Base-by-base conservation (phyloP, 352 stramenopile species). In the Globisporangium nodosum region DNA sequence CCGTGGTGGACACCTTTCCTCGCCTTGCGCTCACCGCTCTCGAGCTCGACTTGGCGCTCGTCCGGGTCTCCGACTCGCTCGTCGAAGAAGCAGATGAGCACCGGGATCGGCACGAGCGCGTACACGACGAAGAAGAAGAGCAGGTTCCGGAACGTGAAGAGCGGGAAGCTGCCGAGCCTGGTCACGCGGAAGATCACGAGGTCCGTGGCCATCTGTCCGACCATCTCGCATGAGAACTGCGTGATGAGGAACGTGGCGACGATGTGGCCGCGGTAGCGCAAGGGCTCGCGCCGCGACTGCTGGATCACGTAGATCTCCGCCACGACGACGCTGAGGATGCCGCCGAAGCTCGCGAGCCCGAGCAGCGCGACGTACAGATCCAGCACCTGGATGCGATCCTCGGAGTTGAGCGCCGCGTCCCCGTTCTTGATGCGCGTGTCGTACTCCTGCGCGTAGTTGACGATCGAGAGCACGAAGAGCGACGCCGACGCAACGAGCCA, bases 391-490 rank as follows among this genome's bases (percentile, higher is more conserved):
- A 52, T 50, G 5, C 74, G 73, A 6, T 69, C 40, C 15, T 60
- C 21, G 4, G 59, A 20, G 63, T 56, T 18, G 12, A 43, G 37
- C 7, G 65, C 59, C 16, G 58, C 57, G n/a, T 68, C 60, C n/a
- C 27, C 57, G 42, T 50, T 35, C 30, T 58, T 58, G 11, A 68
- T 63, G 39, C 71, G 47, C 1, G 61, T 58, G 42, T 70, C 68
- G 43, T 80, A 82, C 39, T 84, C 70, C 35, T 84, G 69, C 0
- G 69, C 66, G 60, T 82, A 82, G 56, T 79, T 83, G 30, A 87
- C 69, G 51, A 85, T 60, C 1, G 78, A 68, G 31, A 88, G 75
- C 1, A 53, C 61, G 48, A 88, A 88, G 39, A 78, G 74, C 12
- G 72, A 52, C 3, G 81, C 20, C 5, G 79, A 49, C 5, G 72